phyloP scores from a whole-genome alignment of 768 basidiomycete genomes.

The Mycena pura region DNA sequence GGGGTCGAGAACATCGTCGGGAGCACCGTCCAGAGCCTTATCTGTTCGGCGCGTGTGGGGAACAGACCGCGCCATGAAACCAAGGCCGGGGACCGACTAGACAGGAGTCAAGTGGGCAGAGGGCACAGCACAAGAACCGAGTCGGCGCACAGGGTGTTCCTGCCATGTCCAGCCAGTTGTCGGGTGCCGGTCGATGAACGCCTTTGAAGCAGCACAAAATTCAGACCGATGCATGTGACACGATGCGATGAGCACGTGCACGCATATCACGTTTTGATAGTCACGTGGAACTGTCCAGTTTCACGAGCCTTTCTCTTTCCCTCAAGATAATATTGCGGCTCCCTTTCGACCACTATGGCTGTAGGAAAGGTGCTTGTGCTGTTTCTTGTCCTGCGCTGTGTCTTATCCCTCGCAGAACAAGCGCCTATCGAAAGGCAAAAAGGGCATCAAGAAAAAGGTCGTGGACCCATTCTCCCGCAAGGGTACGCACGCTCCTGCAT shows the following conservation, averaged over 20 bases:
- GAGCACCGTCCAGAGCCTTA: constrained; percentile 27
- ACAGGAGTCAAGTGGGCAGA: constrained; percentile 12
- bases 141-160: constrained; percentile 60
- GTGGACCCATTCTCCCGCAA: constrained; percentile 99
- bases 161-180: constrained; percentile 62
- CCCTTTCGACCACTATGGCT: constrained; percentile 65
- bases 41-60: constrained; percentile 31
- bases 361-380: constrained; percentile 42
- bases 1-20: constrained; percentile 40
- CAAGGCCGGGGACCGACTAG: constrained; percentile 46
- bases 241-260: no score
- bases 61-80: constrained; percentile 53
- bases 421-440: constrained; percentile 96
- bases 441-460: constrained; percentile 99
- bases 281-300: no score
- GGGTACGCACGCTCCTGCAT: constrained; percentile 57
- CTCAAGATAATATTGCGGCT: no score
- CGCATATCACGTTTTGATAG: no score
- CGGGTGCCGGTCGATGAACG: constrained; percentile 19
- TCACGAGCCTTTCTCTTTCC: no score
- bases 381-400: neutral
- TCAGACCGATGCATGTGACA: constrained; percentile 40
- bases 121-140: constrained; percentile 10
- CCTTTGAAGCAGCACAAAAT: constrained; percentile 50
- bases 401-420: constrained; percentile 74